These are phyloP conservation scores for Phytopythium mirpurense DNA, from an alignment of 352 stramenopile genomes.

Conservation along the genomic window DNA sequence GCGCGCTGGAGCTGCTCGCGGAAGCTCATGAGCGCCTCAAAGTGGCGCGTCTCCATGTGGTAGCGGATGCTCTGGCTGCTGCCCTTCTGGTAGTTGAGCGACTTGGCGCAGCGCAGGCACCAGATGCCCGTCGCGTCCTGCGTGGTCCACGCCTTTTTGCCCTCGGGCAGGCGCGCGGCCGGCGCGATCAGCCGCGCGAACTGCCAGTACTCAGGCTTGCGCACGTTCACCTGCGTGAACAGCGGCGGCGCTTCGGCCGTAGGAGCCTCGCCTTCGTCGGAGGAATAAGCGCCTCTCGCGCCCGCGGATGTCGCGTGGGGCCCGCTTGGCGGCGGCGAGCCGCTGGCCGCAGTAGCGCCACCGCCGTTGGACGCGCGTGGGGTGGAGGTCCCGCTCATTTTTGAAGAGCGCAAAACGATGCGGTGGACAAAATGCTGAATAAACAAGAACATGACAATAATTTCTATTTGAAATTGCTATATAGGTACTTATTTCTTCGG, in stretches of 20 bases:
- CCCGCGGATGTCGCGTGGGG: too few relatives aligned
- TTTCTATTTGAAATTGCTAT: background rate
- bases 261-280: too few relatives aligned
- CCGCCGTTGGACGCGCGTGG: background rate
- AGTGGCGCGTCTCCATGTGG: conserved; percentile 57
- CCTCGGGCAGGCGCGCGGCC: conserved; percentile 9
- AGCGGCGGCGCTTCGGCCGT: conserved; percentile 35
- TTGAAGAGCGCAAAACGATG: too few relatives aligned
- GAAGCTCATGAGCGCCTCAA: conserved; percentile 16
- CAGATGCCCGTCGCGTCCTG: conserved; percentile 45
- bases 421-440: too few relatives aligned
- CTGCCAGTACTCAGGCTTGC: conserved; percentile 57
- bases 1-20: conserved; percentile 6
- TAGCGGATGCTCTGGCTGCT: conserved; percentile 54
- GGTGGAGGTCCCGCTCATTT: too few relatives aligned
- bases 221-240: conserved; percentile 38
- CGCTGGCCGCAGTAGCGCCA: background rate
- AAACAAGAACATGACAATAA: background rate
- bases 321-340: background rate
- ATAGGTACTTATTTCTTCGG: too few relatives aligned
- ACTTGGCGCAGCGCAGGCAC: conserved; percentile 30
- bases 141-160: conserved; percentile 39
- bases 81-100: conserved; percentile 38
- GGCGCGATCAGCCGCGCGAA: conserved; percentile 25
- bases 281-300: too few relatives aligned